Evolutionary conservation across 768 basidiomycete genomes (phyloP).

Genomic region (Chlorophyllum brunneum): DNA sequence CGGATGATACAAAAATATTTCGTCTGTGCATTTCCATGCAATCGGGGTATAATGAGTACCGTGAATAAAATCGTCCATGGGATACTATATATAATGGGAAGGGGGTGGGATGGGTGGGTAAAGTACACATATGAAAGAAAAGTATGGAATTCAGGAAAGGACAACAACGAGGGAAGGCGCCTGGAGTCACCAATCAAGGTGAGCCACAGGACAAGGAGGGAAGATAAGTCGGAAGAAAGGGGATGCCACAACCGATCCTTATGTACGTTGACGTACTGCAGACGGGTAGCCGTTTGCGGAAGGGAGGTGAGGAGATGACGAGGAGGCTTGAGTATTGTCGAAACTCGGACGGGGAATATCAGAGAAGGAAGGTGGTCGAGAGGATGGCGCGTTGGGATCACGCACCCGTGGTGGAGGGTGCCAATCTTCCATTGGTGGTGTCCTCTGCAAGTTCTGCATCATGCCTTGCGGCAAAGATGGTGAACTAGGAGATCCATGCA

Average conservation of each 20-base stretch:
- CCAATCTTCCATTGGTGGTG: conserved; percentile 41
- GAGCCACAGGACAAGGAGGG: background rate
- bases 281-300: conserved; percentile 47
- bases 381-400: conserved; percentile 30
- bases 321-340: conserved; percentile 33
- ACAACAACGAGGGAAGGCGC: background rate
- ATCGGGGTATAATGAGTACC: conserved; percentile 14
- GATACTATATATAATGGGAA: conserved; percentile 12
- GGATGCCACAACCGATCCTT: background rate
- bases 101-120: background rate
- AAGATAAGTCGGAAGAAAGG: background rate
- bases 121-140: conserved; percentile 12
- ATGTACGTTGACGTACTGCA: conserved; percentile 48
- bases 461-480: conserved; percentile 46
- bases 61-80: conserved; percentile 13
- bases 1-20: conserved; percentile 13
- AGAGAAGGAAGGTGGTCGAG: conserved; percentile 51
- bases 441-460: conserved; percentile 36
- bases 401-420: conserved; percentile 35
- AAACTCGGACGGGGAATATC: conserved; percentile 39
- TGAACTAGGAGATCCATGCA: conserved; percentile 35
- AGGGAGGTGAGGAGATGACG: conserved; percentile 25
- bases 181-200: conserved; percentile 3
- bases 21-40: conserved; percentile 14
- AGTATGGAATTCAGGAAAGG: background rate